These are phyloP conservation scores for Suillus alpinus DNA, from an alignment of 768 basidiomycete genomes.

Conservation along the genomic window DNA sequence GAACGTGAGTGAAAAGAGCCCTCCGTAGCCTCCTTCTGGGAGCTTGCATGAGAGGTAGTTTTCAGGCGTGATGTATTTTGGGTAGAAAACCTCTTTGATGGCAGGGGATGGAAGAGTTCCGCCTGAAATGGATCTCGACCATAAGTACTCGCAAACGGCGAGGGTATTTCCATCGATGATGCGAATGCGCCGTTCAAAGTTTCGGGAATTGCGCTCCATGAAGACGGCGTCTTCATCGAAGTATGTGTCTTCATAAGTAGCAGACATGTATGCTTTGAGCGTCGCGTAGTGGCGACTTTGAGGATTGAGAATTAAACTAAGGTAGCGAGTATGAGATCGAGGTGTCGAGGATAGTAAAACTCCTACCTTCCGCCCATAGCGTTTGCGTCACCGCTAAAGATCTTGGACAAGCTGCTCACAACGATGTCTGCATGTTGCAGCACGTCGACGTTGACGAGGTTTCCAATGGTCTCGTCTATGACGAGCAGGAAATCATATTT, in stretches of 20 bases:
- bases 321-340: background rate
- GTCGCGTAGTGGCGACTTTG: slow-evolving; percentile 60
- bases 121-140: slow-evolving; percentile 48
- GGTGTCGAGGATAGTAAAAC: background rate
- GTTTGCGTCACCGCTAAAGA: slow-evolving; percentile 93
- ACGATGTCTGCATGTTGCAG: slow-evolving; percentile 85
- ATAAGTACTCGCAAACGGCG: slow-evolving; percentile 76
- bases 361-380: slow-evolving; percentile 96
- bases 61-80: slow-evolving; percentile 70
- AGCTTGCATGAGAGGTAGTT: slow-evolving; percentile 73
- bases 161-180: slow-evolving; percentile 82
- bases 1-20: slow-evolving; percentile 87
- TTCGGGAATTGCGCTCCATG: slow-evolving; percentile 97
- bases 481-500: slow-evolving; percentile 85
- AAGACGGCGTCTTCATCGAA: slow-evolving; percentile 91
- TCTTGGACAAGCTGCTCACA: slow-evolving; percentile 88
- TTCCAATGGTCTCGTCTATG: slow-evolving; percentile 93
- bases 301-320: slow-evolving; percentile 86
- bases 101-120: slow-evolving; percentile 35
- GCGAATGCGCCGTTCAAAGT: slow-evolving; percentile 75
- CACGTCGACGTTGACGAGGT: slow-evolving; percentile 90
- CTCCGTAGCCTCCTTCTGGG: slow-evolving; percentile 65
- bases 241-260: slow-evolving; percentile 79
- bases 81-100: slow-evolving; percentile 87
- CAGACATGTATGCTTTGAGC: slow-evolving; percentile 58